Evolutionary conservation across 345 rosid genomes (phyloP).

Genomic region (Durio zibethinus): DNA sequence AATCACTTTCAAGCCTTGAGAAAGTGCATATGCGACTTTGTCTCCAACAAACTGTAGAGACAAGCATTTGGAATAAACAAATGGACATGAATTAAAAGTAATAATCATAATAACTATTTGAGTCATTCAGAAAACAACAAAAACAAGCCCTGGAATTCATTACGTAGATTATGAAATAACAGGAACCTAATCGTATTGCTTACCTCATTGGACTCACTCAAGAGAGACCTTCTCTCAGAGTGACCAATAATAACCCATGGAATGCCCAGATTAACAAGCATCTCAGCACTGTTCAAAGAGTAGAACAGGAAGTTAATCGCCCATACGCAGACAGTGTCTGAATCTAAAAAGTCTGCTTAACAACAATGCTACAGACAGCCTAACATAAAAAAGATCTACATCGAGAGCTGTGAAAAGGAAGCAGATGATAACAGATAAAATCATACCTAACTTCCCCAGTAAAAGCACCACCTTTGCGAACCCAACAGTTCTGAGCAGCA

Average conservation of each 20-base stretch:
- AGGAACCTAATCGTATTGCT: not conserved
- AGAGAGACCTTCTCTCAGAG: conserved; percentile 60
- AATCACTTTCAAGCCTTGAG: conserved; percentile 65
- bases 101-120: not conserved
- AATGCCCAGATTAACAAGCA: conserved; percentile 59
- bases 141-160: not conserved
- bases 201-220: conserved; percentile 59
- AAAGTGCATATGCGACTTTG: conserved; percentile 61
- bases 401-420: not conserved
- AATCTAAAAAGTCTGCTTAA: not conserved
- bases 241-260: conserved; percentile 76
- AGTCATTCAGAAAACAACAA: not conserved
- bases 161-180: not conserved
- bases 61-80: not conserved
- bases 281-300: conserved; percentile 49
- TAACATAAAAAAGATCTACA: not conserved
- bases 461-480: conserved; percentile 66
- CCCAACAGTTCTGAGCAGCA: conserved; percentile 74
- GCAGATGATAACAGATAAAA: not conserved
- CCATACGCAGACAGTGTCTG: not conserved
- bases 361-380: not conserved
- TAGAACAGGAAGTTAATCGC: not conserved
- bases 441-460: conserved; percentile 66
- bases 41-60: conserved; percentile 64
- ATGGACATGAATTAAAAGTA: not conserved